phyloP scores from a whole-genome alignment of 179 eudicot genomes.

The Nepenthes alata region DNA sequence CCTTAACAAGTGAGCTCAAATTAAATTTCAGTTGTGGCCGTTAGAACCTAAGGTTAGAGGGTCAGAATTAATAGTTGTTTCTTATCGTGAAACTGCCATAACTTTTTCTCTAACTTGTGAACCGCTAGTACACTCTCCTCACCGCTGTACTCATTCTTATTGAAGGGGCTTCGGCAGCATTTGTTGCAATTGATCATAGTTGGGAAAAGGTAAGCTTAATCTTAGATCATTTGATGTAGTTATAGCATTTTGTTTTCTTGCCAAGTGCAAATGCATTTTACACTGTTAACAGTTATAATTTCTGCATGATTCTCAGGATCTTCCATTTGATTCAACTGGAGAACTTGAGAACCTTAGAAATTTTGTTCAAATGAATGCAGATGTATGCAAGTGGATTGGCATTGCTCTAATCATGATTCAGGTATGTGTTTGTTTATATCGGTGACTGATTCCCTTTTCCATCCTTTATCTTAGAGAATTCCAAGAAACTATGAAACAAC shows the following conservation, averaged over 20 bases:
- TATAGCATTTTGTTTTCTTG: background rate
- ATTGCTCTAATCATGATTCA: conserved; percentile 40
- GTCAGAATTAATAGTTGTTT: too few relatives aligned
- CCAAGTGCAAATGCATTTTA: background rate
- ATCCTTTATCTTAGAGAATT: background rate
- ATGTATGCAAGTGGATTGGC: conserved; percentile 62
- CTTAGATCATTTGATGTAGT: background rate
- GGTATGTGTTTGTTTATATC: conserved; percentile 26
- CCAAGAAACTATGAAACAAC: background rate
- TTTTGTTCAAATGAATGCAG: conserved; percentile 45
- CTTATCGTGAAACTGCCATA: too few relatives aligned
- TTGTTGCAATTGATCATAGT: conserved; percentile 41
- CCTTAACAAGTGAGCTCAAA: too few relatives aligned
- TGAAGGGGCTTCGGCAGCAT: conserved; percentile 52
- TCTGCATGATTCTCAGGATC: conserved; percentile 35
- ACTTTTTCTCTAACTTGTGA: conserved; percentile 16
- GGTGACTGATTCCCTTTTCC: background rate
- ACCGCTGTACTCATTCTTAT: conserved; percentile 32
- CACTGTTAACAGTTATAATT: background rate
- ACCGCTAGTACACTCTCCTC: conserved; percentile 45
- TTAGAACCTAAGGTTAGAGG: too few relatives aligned
- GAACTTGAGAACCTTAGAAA: conserved; percentile 42
- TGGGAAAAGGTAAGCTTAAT: conserved; percentile 56
- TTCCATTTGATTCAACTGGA: conserved; percentile 72
- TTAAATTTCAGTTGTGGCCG: too few relatives aligned